Evolutionary conservation across 2,329 filamentous ascomycete species (phyloP), one percentile per base, ranked within the genome.

Genomic region (Fusarium gaditjirri): DNA sequence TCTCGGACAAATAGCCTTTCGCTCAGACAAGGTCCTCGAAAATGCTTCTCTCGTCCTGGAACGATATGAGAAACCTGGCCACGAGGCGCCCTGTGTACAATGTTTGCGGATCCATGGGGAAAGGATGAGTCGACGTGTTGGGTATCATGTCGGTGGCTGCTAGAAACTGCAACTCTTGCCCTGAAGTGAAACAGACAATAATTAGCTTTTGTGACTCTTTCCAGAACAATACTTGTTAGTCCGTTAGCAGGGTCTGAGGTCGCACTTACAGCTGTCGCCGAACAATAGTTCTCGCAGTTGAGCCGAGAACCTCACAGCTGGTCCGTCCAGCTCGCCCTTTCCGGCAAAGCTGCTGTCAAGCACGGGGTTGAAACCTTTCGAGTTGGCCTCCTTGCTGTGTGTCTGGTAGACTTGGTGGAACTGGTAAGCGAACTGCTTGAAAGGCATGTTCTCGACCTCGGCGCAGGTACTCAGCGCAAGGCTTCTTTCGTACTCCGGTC

Each of bases 361-460:
- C n/a, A 90, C 77, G 23, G 88, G 88, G 72, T 89, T 90, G 75
- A 89, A 90, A 53, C 87, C 81, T 77, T 82, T 86, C 12, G 83
- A 77, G 46, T 83, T 83, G 7, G 82, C 81, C 68, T 88, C 86
- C 71, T 82, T 82, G 60, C 81, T 83, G 76, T 89, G 86, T 25
- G 88, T 89, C 81, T 89, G 87, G 74, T 88, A 90, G 61, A 88
- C 83, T 75, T 88, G 84, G 77, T 90, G 88, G 76, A 90, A 90
- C 78, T 89, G 87, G 70, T 87, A 88, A 7, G 86, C 86, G 74
- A 90, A 89, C 78, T 90, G 87, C 78, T 85, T 87, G 75, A 90
- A 90, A 2, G 88, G 88, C 81, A 89, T 81, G 71, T 88, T 88
- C 76, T 90, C 88, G 50, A 90, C 82, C 75, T 87, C 85, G 35